These are phyloP conservation scores for Balakata baccata DNA, from an alignment of 345 rosid species.

Conservation along the genomic window DNA sequence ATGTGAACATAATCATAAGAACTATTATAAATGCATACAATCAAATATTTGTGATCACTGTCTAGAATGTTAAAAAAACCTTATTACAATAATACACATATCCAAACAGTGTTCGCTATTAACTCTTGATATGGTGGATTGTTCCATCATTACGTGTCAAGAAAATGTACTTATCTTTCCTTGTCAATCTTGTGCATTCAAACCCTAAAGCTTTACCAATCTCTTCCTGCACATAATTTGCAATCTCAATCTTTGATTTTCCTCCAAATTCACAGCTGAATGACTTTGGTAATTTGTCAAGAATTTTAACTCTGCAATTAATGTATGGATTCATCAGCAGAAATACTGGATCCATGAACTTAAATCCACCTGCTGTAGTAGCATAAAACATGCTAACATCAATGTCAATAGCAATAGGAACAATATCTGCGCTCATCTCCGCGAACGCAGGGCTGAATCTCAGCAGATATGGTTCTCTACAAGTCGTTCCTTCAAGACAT, in stretches of 20 bases:
- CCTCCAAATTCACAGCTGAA: conserved; percentile 13
- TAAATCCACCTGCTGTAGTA: conserved; percentile 35
- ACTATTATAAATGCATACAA: too few species aligned
- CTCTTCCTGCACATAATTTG: conserved; percentile 25
- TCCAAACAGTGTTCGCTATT: too few species aligned
- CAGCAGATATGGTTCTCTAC: conserved; percentile 69
- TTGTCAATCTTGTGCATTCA: conserved; percentile 32
- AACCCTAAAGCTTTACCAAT: conserved; percentile 16
- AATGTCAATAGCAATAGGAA: conserved; percentile 23
- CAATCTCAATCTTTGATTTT: conserved; percentile 29
- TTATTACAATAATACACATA: too few species aligned
- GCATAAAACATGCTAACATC: conserved; percentile 31
- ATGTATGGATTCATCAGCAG: conserved; percentile 30
- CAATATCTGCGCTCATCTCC: conserved; percentile 51
- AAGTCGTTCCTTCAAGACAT: conserved; percentile 88
- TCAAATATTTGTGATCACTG: too few species aligned
- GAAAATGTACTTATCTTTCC: conserved; percentile 31
- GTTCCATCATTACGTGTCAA: conserved; percentile 34
- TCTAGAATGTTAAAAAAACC: too few species aligned
- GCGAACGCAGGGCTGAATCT: conserved; percentile 76
- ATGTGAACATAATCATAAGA: too few species aligned
- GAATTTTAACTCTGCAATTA: conserved; percentile 6
- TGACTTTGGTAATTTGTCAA: conserved; percentile 17
- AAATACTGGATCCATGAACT: conserved; percentile 31
- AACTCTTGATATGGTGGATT: not conserved